Conservation (phyloP, 164 flowering plant genomes). For the Berberis vulgaris region DNA sequence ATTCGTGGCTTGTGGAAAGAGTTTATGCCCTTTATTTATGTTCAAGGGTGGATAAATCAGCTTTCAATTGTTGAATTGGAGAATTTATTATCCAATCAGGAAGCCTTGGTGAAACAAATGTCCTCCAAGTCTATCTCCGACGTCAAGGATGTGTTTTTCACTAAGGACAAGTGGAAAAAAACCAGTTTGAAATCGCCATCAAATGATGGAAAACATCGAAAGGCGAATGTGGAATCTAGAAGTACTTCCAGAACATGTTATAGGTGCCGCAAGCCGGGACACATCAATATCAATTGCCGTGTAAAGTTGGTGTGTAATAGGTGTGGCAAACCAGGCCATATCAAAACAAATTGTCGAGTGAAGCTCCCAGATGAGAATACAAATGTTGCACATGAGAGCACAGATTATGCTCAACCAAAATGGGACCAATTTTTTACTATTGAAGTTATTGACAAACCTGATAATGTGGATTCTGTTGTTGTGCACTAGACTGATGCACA, state of each 20-base stretch:
- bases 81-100: neutral
- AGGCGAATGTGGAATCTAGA: neutral
- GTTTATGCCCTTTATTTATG: neutral
- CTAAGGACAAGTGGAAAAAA: neutral
- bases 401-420: no score
- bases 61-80: slow-evolving; percentile 1
- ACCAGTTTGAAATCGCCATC: neutral
- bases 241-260: slow-evolving; percentile 1
- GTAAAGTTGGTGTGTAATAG: neutral
- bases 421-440: no score
- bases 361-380: slow-evolving; percentile 1
- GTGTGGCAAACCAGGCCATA: slow-evolving; percentile 3
- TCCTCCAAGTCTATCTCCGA: neutral
- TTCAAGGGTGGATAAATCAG: neutral
- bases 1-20: neutral
- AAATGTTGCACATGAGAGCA: no score
- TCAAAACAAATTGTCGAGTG: slow-evolving; percentile 2
- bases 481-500: no score
- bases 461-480: no score
- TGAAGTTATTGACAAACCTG: no score
- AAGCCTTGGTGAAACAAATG: neutral
- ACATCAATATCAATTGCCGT: neutral
- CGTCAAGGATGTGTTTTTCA: neutral
- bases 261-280: slow-evolving; percentile 3
- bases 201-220: neutral